A percentile compares a stretch with the other conserved stretches of the same genome.
Conservation (phyloP, 108 stramenopile genomes). For the Aurantiochytrium sp. region DNA sequence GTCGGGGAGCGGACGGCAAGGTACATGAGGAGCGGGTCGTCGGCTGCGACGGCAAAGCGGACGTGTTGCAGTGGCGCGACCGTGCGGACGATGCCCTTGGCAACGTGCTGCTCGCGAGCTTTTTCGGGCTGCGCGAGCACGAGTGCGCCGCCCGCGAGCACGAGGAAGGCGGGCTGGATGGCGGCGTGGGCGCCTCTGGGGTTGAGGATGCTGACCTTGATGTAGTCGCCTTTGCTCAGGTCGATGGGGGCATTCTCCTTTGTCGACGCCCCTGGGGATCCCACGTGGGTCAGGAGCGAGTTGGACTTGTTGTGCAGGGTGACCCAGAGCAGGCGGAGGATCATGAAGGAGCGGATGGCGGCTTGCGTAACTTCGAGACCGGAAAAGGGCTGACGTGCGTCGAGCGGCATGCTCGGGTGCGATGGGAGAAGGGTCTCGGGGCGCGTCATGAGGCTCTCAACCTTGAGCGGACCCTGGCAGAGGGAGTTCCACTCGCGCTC, state of each 20-base stretch:
- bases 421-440: neutral
- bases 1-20: neutral
- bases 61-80: neutral
- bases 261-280: neutral
- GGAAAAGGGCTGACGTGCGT: neutral
- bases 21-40: neutral
- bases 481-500: neutral
- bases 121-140: slow-evolving; percentile 10
- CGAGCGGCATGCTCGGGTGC: slow-evolving; percentile 4
- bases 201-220: neutral
- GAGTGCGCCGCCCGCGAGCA: slow-evolving; percentile 1
- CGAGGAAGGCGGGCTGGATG: neutral
- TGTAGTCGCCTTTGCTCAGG: neutral
- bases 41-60: neutral
- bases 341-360: slow-evolving; percentile 25
- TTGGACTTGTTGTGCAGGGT: neutral
- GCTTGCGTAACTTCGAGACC: neutral
- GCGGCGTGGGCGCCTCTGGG: neutral
- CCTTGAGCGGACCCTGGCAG: neutral
- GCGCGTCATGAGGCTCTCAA: neutral
- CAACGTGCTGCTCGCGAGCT: neutral
- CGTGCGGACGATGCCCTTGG: neutral
- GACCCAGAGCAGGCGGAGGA: neutral
- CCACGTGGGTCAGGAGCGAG: neutral
- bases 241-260: neutral